Conservation (phyloP, 208 protist species). For the Crithidia bombi region DNA sequence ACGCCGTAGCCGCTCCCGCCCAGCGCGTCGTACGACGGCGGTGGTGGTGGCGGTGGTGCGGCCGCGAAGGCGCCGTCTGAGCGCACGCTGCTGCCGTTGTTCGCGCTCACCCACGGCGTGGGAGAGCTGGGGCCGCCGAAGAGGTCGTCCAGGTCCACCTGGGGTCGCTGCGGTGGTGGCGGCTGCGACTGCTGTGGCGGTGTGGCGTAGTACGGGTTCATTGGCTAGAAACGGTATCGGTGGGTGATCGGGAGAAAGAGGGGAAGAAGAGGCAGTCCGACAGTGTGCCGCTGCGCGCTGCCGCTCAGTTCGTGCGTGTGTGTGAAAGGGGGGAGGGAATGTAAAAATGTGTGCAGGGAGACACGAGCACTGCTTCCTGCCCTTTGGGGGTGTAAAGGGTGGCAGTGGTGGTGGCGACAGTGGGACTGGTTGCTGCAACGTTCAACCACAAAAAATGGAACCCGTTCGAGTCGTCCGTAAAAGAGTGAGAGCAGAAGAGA, state of each 20-base stretch:
- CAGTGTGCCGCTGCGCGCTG: too few species aligned
- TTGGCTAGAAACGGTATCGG: constrained; percentile 12
- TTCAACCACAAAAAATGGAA: too few species aligned
- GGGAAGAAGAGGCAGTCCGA: background rate
- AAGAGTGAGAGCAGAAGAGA: too few species aligned
- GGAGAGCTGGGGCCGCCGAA: constrained; percentile 51
- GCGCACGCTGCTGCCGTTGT: constrained; percentile 36
- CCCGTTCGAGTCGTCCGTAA: too few species aligned
- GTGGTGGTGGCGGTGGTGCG: constrained; percentile 13
- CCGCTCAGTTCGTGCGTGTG: too few species aligned
- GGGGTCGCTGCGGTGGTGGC: constrained; percentile 9
- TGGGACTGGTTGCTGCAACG: too few species aligned
- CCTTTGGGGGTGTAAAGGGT: too few species aligned
- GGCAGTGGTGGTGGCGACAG: too few species aligned
- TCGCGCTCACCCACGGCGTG: constrained; percentile 25
- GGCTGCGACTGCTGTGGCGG: constrained; percentile 13
- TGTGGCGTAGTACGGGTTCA: constrained; percentile 34
- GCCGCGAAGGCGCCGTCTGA: too few species aligned
- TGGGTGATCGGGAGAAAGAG: too few species aligned
- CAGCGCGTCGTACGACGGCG: constrained; percentile 29
- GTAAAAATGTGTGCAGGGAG: too few species aligned
- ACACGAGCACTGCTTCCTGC: too few species aligned
- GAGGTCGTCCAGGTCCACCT: constrained; percentile 74
- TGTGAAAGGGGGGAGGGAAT: background rate
- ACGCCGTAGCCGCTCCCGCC: constrained; percentile 26